Evolutionary conservation across 257 asterid species (phyloP), one percentile per base, ranked within the genome.

Genomic region (Gentiana straminea): DNA sequence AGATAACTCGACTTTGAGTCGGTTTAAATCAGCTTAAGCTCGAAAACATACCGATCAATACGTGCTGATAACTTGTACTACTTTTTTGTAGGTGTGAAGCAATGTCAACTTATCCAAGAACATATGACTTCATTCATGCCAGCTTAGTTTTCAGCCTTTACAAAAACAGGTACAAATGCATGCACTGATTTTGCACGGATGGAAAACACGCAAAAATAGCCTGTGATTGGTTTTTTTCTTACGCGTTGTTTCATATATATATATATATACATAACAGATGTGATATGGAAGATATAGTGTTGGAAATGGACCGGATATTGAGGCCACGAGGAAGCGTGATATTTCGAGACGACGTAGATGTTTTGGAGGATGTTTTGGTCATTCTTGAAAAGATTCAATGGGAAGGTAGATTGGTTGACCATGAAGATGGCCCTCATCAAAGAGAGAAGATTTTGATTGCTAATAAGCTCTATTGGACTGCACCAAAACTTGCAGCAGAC

Each of bases 41-140:
- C 8, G 45, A 39, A 8, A 39, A 4, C 1, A 39, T 39, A 39
- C 1, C 2, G 7, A 4, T 39, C 7, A 34, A 49, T 33, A 57
- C 33, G 55, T 1, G 52, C 64, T 49, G 51, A 73, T 38, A 32
- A 13, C 11, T 6, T 44, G 13, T 13, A 35, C 33, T 24, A 24
- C 24, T 24, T 35, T 57, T 5, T 39, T 50, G 32, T 45, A 90
- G 98, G 98, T 86, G 95, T 39, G 96, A 90, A 60, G 96, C 98
- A 39, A 82, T 90, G 95, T 90, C 98, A 43, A 86, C 95, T 0
- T 90, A 90, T 55, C 96, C 98, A 15, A 77, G 98, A 74, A 86
- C 95, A 4, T 90, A 86, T 4, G 98, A 90, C 73, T 86, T 90
- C 81, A 84, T 90, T 59, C 98, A 90, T 50, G 91, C 95, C 0